phyloP scores from a whole-genome alignment of 2,329 filamentous ascomycete species.

The Aspergillus versicolor region DNA sequence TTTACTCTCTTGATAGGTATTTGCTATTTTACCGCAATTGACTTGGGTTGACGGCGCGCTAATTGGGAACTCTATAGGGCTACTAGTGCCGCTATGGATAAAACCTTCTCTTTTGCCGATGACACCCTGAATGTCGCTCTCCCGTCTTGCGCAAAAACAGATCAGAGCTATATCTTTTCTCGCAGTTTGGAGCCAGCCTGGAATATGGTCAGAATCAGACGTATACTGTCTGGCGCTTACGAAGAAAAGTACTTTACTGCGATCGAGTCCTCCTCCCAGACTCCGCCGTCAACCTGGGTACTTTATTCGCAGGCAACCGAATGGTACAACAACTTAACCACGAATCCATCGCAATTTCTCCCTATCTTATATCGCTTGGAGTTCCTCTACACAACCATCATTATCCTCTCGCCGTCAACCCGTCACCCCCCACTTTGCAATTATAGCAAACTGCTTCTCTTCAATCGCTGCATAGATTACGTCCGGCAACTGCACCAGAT shows the following conservation, averaged over 20 bases:
- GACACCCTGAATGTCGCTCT: conserved; percentile 80
- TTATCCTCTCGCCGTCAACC: conserved; percentile 79
- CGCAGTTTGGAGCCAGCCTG: conserved; percentile 68
- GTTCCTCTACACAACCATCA: conserved; percentile 84
- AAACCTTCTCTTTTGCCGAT: conserved; percentile 91
- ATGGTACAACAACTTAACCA: conserved; percentile 78
- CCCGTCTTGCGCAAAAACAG: conserved; percentile 53
- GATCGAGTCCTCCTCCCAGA: conserved; percentile 64
- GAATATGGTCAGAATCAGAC: conserved; percentile 78
- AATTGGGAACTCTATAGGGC: conserved; percentile 53
- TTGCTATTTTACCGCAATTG: conserved; percentile 20
- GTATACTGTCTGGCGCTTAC: conserved; percentile 85
- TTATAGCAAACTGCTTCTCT: conserved; percentile 77
- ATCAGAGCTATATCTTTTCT: conserved; percentile 48
- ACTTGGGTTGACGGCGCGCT: background rate
- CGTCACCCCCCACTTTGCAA: conserved; percentile 68
- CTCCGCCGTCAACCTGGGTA: conserved; percentile 51
- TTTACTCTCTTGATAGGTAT: conserved; percentile 84
- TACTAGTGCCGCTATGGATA: conserved; percentile 82
- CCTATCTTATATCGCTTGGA: conserved; percentile 82
- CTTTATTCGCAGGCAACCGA: conserved; percentile 60
- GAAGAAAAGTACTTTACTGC: conserved; percentile 82
- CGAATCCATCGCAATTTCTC: conserved; percentile 63
- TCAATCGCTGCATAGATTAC: conserved; percentile 83
- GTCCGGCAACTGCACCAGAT: conserved; percentile 71